Evolutionary conservation across 192 early-diverging fungal genomes (phyloP).

Genomic region (Gaertneriomyces semiglobifer): DNA sequence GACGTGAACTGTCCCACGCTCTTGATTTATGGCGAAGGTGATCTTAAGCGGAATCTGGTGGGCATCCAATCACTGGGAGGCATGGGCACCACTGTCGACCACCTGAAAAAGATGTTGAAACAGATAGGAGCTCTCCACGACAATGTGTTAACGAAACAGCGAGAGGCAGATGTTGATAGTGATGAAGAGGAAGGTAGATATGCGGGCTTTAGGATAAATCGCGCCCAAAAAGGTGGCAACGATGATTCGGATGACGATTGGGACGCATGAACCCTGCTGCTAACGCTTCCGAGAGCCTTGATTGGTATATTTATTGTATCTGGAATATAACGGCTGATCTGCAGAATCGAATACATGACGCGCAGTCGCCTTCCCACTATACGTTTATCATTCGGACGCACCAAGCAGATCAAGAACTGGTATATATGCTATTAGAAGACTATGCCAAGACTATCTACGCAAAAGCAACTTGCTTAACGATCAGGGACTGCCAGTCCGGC

Average conservation of each 20-base stretch:
- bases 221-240: conserved; percentile 24
- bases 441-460: too few relatives aligned
- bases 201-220: conserved; percentile 20
- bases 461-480: too few relatives aligned
- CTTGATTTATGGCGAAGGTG: conserved; percentile 86
- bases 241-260: conserved; percentile 43
- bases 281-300: too few relatives aligned
- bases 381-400: too few relatives aligned
- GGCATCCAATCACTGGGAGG: conserved; percentile 78
- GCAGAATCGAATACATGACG: too few relatives aligned
- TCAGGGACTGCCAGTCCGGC: too few relatives aligned
- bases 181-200: conserved; percentile 34
- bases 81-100: conserved; percentile 66
- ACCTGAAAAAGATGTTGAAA: conserved; percentile 41
- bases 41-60: conserved; percentile 80
- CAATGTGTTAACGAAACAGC: conserved; percentile 7
- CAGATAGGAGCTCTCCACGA: conserved; percentile 34
- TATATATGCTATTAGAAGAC: too few relatives aligned
- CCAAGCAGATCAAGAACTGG: too few relatives aligned
- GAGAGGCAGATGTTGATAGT: conserved; percentile 28
- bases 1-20: conserved; percentile 73
- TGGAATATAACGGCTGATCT: too few relatives aligned
- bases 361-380: too few relatives aligned
- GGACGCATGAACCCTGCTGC: not conserved
- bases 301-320: too few relatives aligned